Conservation (phyloP, 495 filamentous ascomycete genomes). For the Daldinia grandis region DNA sequence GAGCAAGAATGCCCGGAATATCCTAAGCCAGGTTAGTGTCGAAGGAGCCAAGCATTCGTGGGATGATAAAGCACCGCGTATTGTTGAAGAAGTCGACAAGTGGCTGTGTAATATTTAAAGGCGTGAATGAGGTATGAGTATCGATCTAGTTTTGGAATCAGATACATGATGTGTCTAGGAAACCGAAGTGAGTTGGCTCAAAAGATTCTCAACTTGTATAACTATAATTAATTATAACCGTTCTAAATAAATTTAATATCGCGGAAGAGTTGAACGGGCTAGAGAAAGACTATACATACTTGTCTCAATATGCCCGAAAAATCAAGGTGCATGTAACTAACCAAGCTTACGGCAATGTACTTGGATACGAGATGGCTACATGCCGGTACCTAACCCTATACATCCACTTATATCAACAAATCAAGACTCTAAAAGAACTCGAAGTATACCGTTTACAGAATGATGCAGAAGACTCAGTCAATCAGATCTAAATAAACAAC, state of each 20-base stretch:
- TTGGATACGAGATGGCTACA: too few species aligned
- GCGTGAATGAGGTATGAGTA: not conserved
- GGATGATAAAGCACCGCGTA: constrained; percentile 28
- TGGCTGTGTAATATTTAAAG: constrained; percentile 23
- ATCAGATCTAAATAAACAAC: not conserved
- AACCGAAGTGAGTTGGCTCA: not conserved
- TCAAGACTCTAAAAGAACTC: not conserved
- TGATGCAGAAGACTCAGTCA: not conserved
- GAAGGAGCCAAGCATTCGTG: constrained; percentile 28
- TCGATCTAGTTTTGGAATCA: not conserved
- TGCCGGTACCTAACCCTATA: too few species aligned
- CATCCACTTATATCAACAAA: not conserved
- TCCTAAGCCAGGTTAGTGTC: constrained; percentile 28
- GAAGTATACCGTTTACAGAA: not conserved
- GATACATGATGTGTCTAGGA: not conserved
- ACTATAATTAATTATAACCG: not conserved
- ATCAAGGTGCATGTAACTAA: not conserved
- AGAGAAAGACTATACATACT: not conserved
- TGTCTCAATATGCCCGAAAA: not conserved
- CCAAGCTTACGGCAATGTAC: too few species aligned
- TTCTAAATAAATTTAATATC: not conserved
- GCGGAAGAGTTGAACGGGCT: not conserved
- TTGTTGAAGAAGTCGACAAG: constrained; percentile 39
- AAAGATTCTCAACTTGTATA: not conserved
- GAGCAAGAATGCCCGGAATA: constrained; percentile 27